Conservation (phyloP, 1,284 basidiomycete genomes). For the Leccinum pachyderme region DNA sequence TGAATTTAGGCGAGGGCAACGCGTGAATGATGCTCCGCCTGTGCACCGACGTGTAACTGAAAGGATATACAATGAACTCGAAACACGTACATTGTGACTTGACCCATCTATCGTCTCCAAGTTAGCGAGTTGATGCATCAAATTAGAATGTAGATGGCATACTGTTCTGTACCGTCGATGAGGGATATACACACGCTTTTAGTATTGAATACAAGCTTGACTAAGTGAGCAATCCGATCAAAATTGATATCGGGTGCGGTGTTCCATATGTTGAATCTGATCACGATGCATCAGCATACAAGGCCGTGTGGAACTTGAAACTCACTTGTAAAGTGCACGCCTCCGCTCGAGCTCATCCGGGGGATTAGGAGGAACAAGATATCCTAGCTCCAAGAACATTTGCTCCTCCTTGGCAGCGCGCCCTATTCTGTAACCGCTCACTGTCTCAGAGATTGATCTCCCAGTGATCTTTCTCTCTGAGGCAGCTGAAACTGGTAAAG, state of each 20-base stretch:
- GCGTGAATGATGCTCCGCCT: constrained; percentile 63
- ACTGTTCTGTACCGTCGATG: constrained; percentile 81
- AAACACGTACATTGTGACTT: constrained; percentile 71
- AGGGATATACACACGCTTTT: constrained; percentile 83
- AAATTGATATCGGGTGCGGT: constrained; percentile 87
- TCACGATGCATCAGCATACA: constrained; percentile 9
- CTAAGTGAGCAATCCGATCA: constrained; percentile 86
- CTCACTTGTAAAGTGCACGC: constrained; percentile 77
- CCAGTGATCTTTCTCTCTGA: constrained; percentile 42
- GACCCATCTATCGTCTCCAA: constrained; percentile 57
- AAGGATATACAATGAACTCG: not conserved
- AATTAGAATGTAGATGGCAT: constrained; percentile 25
- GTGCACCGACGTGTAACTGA: constrained; percentile 2
- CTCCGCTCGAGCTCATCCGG: constrained; percentile 78
- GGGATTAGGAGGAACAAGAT: constrained; percentile 77
- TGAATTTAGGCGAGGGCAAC: constrained; percentile 62
- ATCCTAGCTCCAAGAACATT: constrained; percentile 59
- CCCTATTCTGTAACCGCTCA: constrained; percentile 36
- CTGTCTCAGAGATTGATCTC: constrained; percentile 38
- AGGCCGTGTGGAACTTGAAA: constrained; percentile 4
- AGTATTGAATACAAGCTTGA: constrained; percentile 90
- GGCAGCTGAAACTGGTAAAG: constrained; percentile 46
- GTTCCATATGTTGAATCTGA: constrained; percentile 83
- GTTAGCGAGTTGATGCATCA: constrained; percentile 10
- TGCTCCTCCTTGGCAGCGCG: constrained; percentile 64